These are phyloP conservation scores for Cercospora sp. DNA, from an alignment of 2,329 filamentous ascomycete genomes.

Conservation along the genomic window DNA sequence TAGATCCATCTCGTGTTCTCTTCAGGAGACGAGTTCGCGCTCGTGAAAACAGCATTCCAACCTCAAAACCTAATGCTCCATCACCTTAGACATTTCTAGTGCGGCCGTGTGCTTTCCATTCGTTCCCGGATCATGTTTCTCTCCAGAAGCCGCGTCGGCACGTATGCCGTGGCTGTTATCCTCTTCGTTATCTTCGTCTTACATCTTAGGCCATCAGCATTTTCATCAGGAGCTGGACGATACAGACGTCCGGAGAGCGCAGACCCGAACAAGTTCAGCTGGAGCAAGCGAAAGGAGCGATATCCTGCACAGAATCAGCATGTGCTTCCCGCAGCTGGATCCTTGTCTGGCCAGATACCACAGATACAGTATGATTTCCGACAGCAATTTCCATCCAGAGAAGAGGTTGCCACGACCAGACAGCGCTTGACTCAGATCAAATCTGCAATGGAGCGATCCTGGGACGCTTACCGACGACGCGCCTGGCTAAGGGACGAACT, in stretches of 20 bases:
- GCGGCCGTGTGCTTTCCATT: not conserved
- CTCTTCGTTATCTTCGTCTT: conserved; percentile 18
- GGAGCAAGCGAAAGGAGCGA: conserved; percentile 20
- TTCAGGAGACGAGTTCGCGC: not conserved
- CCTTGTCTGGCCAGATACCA: conserved; percentile 10
- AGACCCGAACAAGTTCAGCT: conserved; percentile 13
- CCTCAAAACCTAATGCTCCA: not conserved
- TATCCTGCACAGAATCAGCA: conserved; percentile 18
- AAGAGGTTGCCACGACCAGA: conserved; percentile 10
- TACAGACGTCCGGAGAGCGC: not conserved
- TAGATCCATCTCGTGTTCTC: not conserved
- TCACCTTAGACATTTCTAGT: not conserved
- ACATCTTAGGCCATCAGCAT: conserved; percentile 9
- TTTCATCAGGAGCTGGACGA: not conserved
- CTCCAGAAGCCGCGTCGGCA: conserved; percentile 7
- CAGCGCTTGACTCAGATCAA: conserved; percentile 55
- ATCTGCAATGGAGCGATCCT: conserved; percentile 72
- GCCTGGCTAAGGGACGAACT: conserved; percentile 89
- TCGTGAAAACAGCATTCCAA: not conserved
- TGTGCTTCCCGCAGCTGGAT: conserved; percentile 11
- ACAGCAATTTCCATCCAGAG: not conserved
- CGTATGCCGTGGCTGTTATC: conserved; percentile 8
- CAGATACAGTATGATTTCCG: conserved; percentile 19
- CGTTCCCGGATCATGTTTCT: conserved; percentile 8
- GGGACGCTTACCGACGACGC: conserved; percentile 74